Evolutionary conservation across 768 basidiomycete genomes (phyloP).

Genomic region (Rhizopogon vinicolor): DNA sequence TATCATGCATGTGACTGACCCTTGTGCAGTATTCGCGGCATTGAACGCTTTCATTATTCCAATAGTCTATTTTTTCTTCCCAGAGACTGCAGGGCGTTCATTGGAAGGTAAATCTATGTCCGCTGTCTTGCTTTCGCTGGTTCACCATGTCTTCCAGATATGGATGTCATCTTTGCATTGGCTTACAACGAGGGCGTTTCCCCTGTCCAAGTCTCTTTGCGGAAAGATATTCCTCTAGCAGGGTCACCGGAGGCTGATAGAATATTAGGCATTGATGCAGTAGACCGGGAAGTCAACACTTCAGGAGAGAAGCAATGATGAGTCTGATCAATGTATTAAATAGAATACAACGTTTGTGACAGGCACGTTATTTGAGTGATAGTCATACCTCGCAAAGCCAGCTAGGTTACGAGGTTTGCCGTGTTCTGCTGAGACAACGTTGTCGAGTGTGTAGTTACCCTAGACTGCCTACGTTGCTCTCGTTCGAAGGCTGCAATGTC

Average conservation of each 20-base stretch:
- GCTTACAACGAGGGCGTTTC: constrained; percentile 40
- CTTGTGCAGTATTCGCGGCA: constrained; percentile 42
- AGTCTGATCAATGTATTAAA: neutral
- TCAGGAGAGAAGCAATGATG: neutral
- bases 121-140: neutral
- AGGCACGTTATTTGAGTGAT: neutral
- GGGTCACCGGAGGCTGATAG: constrained; percentile 41
- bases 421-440: neutral
- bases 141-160: constrained; percentile 7
- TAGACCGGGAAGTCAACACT: neutral
- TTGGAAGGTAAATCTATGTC: constrained; percentile 38
- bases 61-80: constrained; percentile 56
- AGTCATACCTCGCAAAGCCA: neutral
- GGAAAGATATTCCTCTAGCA: constrained; percentile 39
- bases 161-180: constrained; percentile 44
- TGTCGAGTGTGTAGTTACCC: constrained; percentile 9
- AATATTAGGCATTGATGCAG: constrained; percentile 30
- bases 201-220: constrained; percentile 38
- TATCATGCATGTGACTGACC: neutral
- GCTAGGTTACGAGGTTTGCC: neutral
- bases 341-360: neutral
- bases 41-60: constrained; percentile 56
- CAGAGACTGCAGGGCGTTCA: constrained; percentile 55
- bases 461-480: constrained; percentile 19
- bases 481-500: constrained; percentile 28